These are phyloP conservation scores for Pythium sukuiense DNA, from an alignment of 352 stramenopile species.

Conservation along the genomic window DNA sequence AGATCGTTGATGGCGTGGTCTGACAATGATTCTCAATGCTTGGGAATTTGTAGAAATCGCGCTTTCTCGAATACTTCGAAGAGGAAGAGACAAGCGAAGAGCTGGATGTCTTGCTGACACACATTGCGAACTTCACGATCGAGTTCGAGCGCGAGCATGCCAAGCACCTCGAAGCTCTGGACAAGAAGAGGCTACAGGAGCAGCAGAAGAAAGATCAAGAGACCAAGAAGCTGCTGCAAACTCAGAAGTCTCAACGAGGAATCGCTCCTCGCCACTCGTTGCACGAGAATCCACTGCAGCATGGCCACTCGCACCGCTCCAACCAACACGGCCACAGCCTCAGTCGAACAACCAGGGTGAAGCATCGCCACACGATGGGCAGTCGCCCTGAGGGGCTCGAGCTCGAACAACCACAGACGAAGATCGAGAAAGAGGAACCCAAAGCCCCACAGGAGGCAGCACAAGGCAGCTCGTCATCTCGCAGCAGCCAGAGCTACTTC, in stretches of 20 bases:
- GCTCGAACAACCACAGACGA: neutral
- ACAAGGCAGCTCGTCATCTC: neutral
- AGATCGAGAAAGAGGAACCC: neutral
- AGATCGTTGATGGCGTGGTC: neutral
- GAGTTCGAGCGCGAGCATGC: constrained; percentile 74
- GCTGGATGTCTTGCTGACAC: constrained; percentile 66
- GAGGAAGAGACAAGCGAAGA: constrained; percentile 80
- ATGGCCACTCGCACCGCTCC: neutral
- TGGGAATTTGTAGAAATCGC: constrained; percentile 46
- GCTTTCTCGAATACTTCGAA: constrained; percentile 84
- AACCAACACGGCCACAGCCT: constrained; percentile 17
- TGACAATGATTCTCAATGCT: neutral
- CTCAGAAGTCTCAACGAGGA: constrained; percentile 1
- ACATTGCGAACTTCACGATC: constrained; percentile 74
- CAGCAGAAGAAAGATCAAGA: constrained; percentile 26
- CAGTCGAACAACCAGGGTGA: neutral
- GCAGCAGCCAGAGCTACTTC: constrained; percentile 22
- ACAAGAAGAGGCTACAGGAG: constrained; percentile 30
- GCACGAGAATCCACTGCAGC: constrained; percentile 25
- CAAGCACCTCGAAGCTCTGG: constrained; percentile 56
- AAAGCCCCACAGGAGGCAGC: neutral
- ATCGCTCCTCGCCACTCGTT: constrained; percentile 17
- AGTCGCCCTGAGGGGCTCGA: constrained; percentile 11
- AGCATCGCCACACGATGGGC: constrained; percentile 20
- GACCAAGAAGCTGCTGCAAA: constrained; percentile 16